Percentiles rank a stretch among this genome's conserved stretches.
Conservation (phyloP, 768 basidiomycete species). For the Dictyophora rubrovolvata region DNA sequence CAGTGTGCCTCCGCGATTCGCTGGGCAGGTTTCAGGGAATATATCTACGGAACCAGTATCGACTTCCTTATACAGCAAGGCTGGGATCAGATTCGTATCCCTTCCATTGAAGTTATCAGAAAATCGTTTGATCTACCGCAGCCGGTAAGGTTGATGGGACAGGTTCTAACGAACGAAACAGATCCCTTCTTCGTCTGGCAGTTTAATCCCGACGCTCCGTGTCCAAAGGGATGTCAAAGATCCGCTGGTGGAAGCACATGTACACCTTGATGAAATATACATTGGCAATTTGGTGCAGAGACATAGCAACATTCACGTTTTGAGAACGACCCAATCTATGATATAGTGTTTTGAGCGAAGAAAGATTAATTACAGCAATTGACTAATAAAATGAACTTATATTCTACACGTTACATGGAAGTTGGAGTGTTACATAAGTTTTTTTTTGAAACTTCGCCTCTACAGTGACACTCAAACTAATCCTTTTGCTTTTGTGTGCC, state of each 20-base stretch:
- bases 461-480: not conserved
- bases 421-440: too few relatives aligned
- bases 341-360: too few relatives aligned
- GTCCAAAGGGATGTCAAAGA: slow-evolving; percentile 7
- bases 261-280: too few relatives aligned
- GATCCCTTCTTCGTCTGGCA: slow-evolving; percentile 10
- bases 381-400: too few relatives aligned
- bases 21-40: not conserved
- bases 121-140: not conserved
- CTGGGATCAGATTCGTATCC: not conserved
- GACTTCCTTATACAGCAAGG: not conserved
- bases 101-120: not conserved
- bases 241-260: not conserved
- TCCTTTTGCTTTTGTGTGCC: not conserved
- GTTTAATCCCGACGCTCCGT: slow-evolving; percentile 10
- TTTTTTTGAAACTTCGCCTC: too few relatives aligned
- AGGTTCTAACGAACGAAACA: slow-evolving; percentile 12
- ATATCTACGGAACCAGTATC: not conserved
- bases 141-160: not conserved
- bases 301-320: too few relatives aligned
- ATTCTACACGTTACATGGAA: too few relatives aligned
- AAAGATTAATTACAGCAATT: too few relatives aligned
- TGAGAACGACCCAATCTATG: too few relatives aligned
- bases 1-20: too few relatives aligned
- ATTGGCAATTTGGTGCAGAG: too few relatives aligned